These are phyloP conservation scores for Quercus tomentella DNA, from an alignment of 331 rosid species.

Conservation along the genomic window DNA sequence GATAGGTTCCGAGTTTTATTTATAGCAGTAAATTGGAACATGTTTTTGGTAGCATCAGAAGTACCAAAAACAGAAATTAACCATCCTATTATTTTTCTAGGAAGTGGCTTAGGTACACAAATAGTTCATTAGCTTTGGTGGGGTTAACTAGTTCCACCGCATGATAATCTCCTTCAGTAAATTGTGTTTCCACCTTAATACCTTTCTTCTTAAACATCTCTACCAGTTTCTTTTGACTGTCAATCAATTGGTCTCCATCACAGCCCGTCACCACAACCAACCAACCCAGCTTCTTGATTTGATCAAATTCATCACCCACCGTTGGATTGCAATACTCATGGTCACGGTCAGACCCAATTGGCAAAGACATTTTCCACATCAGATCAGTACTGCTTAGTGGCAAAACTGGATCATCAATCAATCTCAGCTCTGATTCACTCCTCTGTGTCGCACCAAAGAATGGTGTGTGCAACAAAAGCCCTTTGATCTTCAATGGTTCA, in stretches of 20 bases:
- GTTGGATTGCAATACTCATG: conserved; percentile 34
- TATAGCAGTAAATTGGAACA: too few relatives aligned
- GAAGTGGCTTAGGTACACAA: neutral
- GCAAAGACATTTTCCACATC: conserved; percentile 45
- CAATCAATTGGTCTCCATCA: conserved; percentile 11
- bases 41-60: too few relatives aligned
- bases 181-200: neutral
- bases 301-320: neutral
- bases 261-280: conserved; percentile 2
- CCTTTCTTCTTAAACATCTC: neutral
- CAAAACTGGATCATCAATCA: conserved; percentile 4
- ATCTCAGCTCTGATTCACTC: conserved; percentile 34
- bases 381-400: conserved; percentile 15
- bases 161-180: conserved; percentile 2
- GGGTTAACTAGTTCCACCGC: neutral
- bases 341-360: conserved; percentile 26
- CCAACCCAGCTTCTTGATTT: conserved; percentile 5
- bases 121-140: neutral
- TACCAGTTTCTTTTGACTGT: neutral
- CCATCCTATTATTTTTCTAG: too few relatives aligned
- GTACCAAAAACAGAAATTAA: too few relatives aligned
- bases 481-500: conserved; percentile 32
- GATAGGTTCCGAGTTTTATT: too few relatives aligned
- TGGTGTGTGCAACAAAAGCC: conserved; percentile 36
- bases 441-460: conserved; percentile 45